Percentiles rank a stretch among this genome's conserved stretches.
Conservation (phyloP, 2,329 filamentous ascomycete species). For the Trichoderma sp. region DNA sequence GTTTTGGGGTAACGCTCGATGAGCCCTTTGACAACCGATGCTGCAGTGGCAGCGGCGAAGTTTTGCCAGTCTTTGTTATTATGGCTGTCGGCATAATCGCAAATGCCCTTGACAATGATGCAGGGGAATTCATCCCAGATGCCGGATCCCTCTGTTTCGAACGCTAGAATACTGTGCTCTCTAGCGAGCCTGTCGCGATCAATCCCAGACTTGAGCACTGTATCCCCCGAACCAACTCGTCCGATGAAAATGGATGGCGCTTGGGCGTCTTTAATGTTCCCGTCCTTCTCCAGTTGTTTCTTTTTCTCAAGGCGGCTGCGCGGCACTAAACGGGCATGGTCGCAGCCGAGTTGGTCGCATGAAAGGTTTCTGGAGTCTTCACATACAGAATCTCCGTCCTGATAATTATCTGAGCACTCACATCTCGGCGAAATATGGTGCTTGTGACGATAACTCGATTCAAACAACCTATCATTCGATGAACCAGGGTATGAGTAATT, state of each 20-base stretch:
- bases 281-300: background rate
- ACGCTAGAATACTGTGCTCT: conserved; percentile 19
- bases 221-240: conserved; percentile 37
- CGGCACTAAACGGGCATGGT: background rate
- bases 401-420: background rate
- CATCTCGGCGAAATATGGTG: background rate
- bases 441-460: background rate
- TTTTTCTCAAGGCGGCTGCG: background rate
- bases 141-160: conserved; percentile 35
- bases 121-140: conserved; percentile 30
- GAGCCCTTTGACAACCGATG: background rate
- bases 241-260: conserved; percentile 34
- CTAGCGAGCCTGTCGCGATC: conserved; percentile 33
- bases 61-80: conserved; percentile 4
- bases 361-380: background rate
- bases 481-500: background rate
- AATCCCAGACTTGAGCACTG: conserved; percentile 37
- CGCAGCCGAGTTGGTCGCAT: background rate
- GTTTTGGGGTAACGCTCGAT: background rate
- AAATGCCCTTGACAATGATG: conserved; percentile 23
- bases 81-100: conserved; percentile 12
- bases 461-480: background rate
- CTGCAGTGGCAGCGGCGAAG: background rate
- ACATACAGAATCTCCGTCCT: background rate
- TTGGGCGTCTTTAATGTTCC: conserved; percentile 23